phyloP scores from a whole-genome alignment of 1,284 basidiomycete species.

The Trametes sp. region DNA sequence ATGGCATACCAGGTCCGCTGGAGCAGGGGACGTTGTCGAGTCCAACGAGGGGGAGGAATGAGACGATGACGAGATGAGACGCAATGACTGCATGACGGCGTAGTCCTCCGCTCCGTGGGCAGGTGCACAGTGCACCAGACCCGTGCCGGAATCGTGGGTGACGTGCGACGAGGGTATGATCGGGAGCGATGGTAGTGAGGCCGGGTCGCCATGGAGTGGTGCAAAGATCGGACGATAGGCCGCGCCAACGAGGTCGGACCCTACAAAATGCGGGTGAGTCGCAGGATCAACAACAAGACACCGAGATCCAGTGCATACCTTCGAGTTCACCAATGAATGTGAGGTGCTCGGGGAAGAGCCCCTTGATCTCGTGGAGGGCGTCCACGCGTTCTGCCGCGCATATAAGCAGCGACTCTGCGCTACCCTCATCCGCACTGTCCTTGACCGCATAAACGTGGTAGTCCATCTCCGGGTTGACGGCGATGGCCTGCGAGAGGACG shows the following conservation, averaged over 20 bases:
- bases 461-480: constrained; percentile 76
- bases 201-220: constrained; percentile 26
- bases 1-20: constrained; percentile 66
- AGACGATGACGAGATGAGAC: constrained; percentile 51
- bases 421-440: constrained; percentile 45
- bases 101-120: constrained; percentile 97
- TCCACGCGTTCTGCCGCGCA: constrained; percentile 70
- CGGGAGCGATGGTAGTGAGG: constrained; percentile 41
- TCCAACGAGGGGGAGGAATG: constrained; percentile 1
- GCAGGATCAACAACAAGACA: not conserved
- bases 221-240: constrained; percentile 78
- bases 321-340: constrained; percentile 51
- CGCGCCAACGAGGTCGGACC: constrained; percentile 69
- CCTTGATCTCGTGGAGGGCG: constrained; percentile 22
- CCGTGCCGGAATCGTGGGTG: constrained; percentile 90
- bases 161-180: constrained; percentile 76
- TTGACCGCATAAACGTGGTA: constrained; percentile 69
- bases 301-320: constrained; percentile 48
- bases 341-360: constrained; percentile 11
- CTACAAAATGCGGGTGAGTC: constrained; percentile 44
- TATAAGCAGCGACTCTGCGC: constrained; percentile 46
- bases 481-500: constrained; percentile 72
- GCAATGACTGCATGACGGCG: constrained; percentile 65
- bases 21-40: not conserved
- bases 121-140: constrained; percentile 95